A percentile compares a stretch with the other conserved stretches of the same genome.
These are phyloP conservation scores for Esteya vermicola DNA, from an alignment of 2,329 filamentous ascomycete genomes.

Conservation along the genomic window DNA sequence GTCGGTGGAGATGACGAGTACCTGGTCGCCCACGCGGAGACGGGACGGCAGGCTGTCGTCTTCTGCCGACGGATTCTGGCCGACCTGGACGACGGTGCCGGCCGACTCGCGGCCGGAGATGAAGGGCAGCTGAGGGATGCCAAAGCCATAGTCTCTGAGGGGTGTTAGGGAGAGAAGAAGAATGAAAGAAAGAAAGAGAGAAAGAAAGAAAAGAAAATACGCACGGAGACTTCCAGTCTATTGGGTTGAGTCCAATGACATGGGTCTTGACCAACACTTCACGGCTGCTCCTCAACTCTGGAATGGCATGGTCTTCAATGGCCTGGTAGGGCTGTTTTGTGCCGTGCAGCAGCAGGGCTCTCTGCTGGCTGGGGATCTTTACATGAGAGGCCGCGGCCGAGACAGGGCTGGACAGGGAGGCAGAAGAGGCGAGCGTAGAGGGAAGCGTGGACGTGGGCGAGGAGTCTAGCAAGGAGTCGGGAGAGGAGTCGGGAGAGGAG, in stretches of 20 bases:
- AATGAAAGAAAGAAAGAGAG: background rate
- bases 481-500: too few species aligned
- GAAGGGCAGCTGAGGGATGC: conserved; percentile 52
- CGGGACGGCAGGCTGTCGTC: too few species aligned
- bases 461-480: too few species aligned
- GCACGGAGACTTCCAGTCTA: conserved; percentile 63
- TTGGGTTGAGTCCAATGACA: conserved; percentile 59
- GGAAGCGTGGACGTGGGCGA: too few species aligned
- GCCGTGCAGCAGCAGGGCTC: conserved; percentile 16
- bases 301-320: conserved; percentile 15
- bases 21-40: conserved; percentile 20
- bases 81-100: conserved; percentile 43
- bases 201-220: conserved; percentile 13
- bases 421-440: background rate
- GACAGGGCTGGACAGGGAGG: background rate
- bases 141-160: conserved; percentile 53
- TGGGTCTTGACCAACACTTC: conserved; percentile 51
- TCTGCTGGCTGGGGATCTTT: conserved; percentile 8
- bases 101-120: conserved; percentile 57
- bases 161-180: background rate
- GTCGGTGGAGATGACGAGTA: conserved; percentile 57
- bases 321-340: conserved; percentile 16
- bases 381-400: too few species aligned
- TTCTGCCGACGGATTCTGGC: too few species aligned
- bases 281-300: conserved; percentile 11